Base-by-base conservation (phyloP, 139 green algal species). In the Auxenochlorella pyrenoidosa region DNA sequence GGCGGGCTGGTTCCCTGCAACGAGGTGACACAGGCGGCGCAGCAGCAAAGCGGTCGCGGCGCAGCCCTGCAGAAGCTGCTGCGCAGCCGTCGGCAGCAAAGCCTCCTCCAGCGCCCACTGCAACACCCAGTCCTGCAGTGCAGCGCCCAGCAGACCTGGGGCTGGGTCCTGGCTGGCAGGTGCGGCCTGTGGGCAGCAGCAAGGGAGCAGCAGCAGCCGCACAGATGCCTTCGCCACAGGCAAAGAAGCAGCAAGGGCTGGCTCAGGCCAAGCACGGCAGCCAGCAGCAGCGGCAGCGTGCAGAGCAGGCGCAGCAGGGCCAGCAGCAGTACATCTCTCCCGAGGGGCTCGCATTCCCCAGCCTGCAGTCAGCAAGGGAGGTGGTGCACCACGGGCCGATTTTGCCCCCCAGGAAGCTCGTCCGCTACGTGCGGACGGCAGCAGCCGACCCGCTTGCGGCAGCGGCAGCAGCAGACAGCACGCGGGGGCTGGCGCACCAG, bases 291-390 rank as follows among this genome's bases (percentile, higher is more conserved):
- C 54, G 54, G 54, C 54, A 63, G 54, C 15, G 13, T 26, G 40
- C 72, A 79, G 72, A 73, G 38, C 38, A 75, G 24, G 21, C 34
- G 5, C 21, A 44, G 79, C 58, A 59, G 59, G 1, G 5, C n/a
- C 79, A 84, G 80, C 63, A 75, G 58, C 36, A 34, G 40, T 85
- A 77, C 40, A 21, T 85, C 10, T 85, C 80, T 30, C 80, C 80
- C 13, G 80, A 85, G 28, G 80, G 80, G 10, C 63, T 85, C 15
- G 40, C 58, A 8, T 41, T 85, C 8, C 66, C 80, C 41, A 85
- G 80, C 63, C 41, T 85, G 41, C 40, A 75, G 26, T 21, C 40
- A 4, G 80, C 60, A 32, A 41, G 75, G 63, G 80, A 44, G 1
- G 80, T 85, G 60, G 80, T 76, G 40, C 30, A 81, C 22, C 21